phyloP scores from a whole-genome alignment of 768 basidiomycete species.

The Termitomyces sp. region DNA sequence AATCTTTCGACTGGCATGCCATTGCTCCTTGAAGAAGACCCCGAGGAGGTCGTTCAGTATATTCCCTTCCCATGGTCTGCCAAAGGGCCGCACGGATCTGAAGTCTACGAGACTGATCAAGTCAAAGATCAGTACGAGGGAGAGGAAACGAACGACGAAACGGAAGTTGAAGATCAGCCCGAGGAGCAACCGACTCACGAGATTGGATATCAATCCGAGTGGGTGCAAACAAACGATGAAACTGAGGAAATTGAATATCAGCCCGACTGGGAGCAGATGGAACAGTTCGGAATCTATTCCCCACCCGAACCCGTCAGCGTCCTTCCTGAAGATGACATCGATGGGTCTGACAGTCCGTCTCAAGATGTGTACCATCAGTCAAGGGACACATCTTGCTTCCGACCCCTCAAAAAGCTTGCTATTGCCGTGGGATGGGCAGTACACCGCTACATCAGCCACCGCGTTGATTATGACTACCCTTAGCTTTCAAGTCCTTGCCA shows the following conservation, averaged over 20 bases:
- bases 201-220: no score
- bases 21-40: not conserved
- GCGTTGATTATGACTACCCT: not conserved
- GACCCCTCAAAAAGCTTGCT: not conserved
- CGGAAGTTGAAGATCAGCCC: not conserved
- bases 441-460: not conserved
- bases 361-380: not conserved
- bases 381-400: not conserved
- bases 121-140: not conserved
- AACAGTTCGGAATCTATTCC: not conserved
- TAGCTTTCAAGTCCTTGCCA: no score
- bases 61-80: not conserved
- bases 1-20: not conserved
- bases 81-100: not conserved
- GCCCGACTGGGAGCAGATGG: not conserved
- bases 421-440: not conserved
- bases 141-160: not conserved
- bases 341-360: not conserved
- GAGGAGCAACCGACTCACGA: no score
- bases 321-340: not conserved
- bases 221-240: not conserved
- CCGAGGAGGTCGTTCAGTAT: not conserved
- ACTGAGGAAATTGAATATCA: not conserved
- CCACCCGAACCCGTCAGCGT: not conserved
- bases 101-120: not conserved